phyloP scores from a whole-genome alignment of 192 early-diverging fungal genomes.

The Cetraspora pellucida region DNA sequence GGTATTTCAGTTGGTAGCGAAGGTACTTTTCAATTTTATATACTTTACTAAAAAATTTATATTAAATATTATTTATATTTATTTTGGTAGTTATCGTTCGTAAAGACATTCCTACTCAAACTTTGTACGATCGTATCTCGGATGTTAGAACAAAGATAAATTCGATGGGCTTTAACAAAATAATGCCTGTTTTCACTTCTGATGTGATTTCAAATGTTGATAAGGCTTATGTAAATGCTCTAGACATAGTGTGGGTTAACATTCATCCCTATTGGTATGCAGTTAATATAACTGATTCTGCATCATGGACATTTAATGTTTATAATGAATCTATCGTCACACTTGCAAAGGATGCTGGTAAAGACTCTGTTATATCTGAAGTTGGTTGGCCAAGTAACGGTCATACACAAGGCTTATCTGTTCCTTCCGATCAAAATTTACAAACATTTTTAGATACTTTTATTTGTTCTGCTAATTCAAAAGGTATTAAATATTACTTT shows the following conservation, averaged over 20 bases:
- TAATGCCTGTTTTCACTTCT: conserved; percentile 45
- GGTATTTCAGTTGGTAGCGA: conserved; percentile 54
- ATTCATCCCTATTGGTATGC: conserved; percentile 74
- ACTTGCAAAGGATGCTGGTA: conserved; percentile 44
- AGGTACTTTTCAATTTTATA: no score
- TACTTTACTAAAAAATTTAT: conserved; percentile 22
- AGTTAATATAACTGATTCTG: conserved; percentile 45
- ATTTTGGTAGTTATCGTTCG: conserved; percentile 41
- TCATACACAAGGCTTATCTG: conserved; percentile 47
- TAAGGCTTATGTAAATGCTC: conserved; percentile 48
- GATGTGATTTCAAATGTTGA: conserved; percentile 44
- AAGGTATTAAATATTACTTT: conserved; percentile 61
- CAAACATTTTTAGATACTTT: conserved; percentile 64
- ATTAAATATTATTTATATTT: conserved; percentile 21
- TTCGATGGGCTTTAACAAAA: conserved; percentile 7
- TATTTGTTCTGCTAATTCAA: conserved; percentile 60
- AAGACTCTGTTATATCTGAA: conserved; percentile 64
- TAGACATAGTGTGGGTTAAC: conserved; percentile 64
- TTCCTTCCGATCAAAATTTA: conserved; percentile 58
- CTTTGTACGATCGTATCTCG: conserved; percentile 27
- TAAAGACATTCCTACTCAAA: conserved; percentile 32
- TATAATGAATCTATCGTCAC: conserved; percentile 46
- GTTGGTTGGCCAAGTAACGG: conserved; percentile 69
- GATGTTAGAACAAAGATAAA: conserved; percentile 36
- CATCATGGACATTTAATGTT: conserved; percentile 58